These are phyloP conservation scores for Heterobasidion annosum DNA, from an alignment of 1,284 basidiomycete genomes.

Conservation along the genomic window DNA sequence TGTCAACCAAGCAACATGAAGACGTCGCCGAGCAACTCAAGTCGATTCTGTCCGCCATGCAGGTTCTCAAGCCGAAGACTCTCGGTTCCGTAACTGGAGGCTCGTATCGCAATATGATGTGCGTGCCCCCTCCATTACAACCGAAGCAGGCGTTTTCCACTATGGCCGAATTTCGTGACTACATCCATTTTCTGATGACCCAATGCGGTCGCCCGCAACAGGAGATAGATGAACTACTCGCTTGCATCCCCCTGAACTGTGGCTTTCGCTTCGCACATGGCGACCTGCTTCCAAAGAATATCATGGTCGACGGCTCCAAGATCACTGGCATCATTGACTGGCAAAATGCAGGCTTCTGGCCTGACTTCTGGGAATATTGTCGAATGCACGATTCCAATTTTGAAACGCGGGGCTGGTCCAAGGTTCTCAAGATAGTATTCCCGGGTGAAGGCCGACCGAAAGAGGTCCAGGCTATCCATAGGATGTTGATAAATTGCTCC, in stretches of 20 bases:
- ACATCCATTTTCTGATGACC: neutral
- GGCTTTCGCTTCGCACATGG: conserved; percentile 16
- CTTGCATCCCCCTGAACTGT: conserved; percentile 13
- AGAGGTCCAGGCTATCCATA: conserved; percentile 5
- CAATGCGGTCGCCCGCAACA: conserved; percentile 2
- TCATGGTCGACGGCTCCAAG: conserved; percentile 18
- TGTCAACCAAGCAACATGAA: conserved; percentile 13
- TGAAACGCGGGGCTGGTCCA: conserved; percentile 14
- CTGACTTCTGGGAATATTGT: conserved; percentile 21
- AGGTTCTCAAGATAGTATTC: conserved; percentile 10
- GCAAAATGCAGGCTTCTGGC: conserved; percentile 21
- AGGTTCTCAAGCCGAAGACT: neutral
- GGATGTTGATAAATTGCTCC: neutral
- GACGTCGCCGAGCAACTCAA: conserved; percentile 14
- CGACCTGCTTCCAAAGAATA: conserved; percentile 18
- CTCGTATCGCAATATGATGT: neutral
- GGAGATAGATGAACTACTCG: conserved; percentile 11
- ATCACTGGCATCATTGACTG: conserved; percentile 22
- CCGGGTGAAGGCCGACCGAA: conserved; percentile 4
- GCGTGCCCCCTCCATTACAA: neutral
- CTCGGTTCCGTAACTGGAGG: conserved; percentile 3
- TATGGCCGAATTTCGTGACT: conserved; percentile 2
- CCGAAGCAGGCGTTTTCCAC: conserved; percentile 1
- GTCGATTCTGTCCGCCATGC: conserved; percentile 5
- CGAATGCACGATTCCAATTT: conserved; percentile 16